Base-by-base conservation (phyloP, 805 yeast genomes). In the Metschnikowia reukaufii region DNA sequence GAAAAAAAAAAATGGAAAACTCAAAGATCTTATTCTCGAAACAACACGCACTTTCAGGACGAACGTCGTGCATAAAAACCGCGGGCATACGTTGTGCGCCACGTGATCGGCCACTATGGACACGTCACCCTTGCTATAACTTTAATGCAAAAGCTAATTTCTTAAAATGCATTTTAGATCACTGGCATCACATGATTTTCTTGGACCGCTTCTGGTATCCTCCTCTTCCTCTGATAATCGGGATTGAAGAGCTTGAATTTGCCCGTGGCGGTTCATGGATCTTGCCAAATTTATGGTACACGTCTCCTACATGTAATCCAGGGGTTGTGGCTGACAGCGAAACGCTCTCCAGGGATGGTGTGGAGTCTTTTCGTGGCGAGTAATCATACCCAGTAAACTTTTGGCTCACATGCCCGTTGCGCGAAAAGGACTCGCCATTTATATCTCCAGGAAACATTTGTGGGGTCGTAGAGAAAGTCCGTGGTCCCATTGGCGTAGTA, bases 161-260 rank as follows among this genome's bases (percentile, higher is more conserved):
- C n/a, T n/a, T n/a, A 23, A 23, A 23, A 23, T 7, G 9, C 6
- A 23, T 9, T 7, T 6, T 23, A 9, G 27, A 23, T 9, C 9
- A 7, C 27, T 6, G 27, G 9, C 9, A 15, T 45, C 31, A 45
- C 73, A 68, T 70, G 39, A 60, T 49, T 49, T 67, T 70, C 53
- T 67, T 70, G 1, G 73, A 59, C 44, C 77, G 52, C 53, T 70
- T 72, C 48, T 72, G 77, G 50, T 68, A 68, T 0, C 77, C 77
- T 2, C 77, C 77, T 49, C 77, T 64, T 10, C 77, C 77, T 48
- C 62, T 66, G 39, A 72, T 53, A 7, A 67, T 67, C 0, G 76
- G 74, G 21, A 55, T 43, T 10, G 45, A 31, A 8, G 48, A n/a
- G 27, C 36, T 37, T 4, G 47, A 43, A 7, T 23, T 5, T 4